These are phyloP conservation scores for Hymenoscyphus scutula DNA, from an alignment of 2,329 filamentous ascomycete species.

Conservation along the genomic window DNA sequence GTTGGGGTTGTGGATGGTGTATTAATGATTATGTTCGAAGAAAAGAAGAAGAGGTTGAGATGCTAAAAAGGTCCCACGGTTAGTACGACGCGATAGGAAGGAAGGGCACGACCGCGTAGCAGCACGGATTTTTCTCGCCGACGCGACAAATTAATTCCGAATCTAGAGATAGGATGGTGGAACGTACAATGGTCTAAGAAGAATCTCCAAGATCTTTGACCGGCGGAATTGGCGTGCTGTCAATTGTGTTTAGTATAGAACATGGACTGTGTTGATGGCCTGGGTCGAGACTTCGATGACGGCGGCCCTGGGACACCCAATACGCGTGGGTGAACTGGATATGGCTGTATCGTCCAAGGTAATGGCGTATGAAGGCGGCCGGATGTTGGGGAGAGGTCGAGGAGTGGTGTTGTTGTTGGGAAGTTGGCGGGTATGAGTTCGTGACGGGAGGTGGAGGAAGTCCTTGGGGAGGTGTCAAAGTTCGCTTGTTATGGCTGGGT, in stretches of 20 bases:
- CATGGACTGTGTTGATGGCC: constrained; percentile 31
- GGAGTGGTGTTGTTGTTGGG: constrained; percentile 34
- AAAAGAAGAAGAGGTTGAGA: constrained; percentile 2
- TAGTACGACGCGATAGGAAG: constrained; percentile 26
- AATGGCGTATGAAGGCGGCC: constrained; percentile 27
- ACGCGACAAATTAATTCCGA: constrained; percentile 25
- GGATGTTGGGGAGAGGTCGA: constrained; percentile 35
- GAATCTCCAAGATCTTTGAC: constrained; percentile 12
- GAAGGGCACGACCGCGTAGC: constrained; percentile 30
- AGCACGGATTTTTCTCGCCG: constrained; percentile 8
- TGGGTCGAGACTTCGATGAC: constrained; percentile 11
- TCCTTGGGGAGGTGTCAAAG: constrained; percentile 13
- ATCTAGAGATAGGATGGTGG: neutral
- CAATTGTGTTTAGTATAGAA: constrained; percentile 13
- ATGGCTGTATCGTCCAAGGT: constrained; percentile 13
- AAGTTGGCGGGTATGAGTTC: constrained; percentile 26
- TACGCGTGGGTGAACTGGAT: constrained; percentile 20
- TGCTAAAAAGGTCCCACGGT: constrained; percentile 14
- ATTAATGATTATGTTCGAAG: constrained; percentile 37
- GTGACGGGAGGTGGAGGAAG: constrained; percentile 30
- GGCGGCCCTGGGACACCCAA: constrained; percentile 22
- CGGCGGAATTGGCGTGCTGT: constrained; percentile 19
- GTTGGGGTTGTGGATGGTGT: constrained; percentile 12
- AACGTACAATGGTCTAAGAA: constrained; percentile 29
- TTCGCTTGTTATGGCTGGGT: constrained; percentile 29